Conservation (phyloP, 2,329 filamentous ascomycete genomes). For the Davidsoniella virescens region DNA sequence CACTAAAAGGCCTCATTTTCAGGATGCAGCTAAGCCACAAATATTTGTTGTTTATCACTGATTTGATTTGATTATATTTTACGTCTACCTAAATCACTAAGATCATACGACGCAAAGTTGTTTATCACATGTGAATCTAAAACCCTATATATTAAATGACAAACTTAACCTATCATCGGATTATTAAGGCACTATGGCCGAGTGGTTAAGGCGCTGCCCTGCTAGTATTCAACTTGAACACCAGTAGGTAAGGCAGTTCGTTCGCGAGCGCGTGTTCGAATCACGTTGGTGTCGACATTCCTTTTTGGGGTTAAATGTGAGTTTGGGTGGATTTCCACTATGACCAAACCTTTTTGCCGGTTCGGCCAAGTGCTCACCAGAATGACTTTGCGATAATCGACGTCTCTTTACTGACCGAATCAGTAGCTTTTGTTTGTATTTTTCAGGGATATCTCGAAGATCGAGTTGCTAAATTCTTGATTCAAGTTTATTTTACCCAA, state of each 20-base stretch:
- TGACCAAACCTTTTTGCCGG: too few relatives aligned
- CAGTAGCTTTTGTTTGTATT: neutral
- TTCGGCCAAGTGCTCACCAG: neutral
- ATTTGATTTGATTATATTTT: too few relatives aligned
- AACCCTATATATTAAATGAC: neutral
- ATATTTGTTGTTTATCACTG: too few relatives aligned
- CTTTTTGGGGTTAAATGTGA: neutral
- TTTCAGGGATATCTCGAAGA: neutral
- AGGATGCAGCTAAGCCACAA: too few relatives aligned
- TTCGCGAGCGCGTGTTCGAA: conserved; percentile 14
- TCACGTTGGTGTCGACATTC: conserved; percentile 13
- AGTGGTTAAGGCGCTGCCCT: conserved; percentile 13
- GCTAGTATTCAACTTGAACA: neutral
- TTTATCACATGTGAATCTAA: too few relatives aligned
- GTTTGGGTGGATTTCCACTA: too few relatives aligned
- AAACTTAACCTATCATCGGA: neutral
- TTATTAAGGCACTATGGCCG: conserved; percentile 11
- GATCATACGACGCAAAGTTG: too few relatives aligned
- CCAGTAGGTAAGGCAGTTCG: conserved; percentile 4
- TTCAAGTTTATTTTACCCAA: neutral
- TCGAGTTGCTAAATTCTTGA: neutral
- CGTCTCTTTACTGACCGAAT: neutral
- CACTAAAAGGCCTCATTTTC: too few relatives aligned
- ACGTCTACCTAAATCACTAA: too few relatives aligned
- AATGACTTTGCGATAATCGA: neutral